Evolutionary conservation across 129 eudicot species (phyloP), one percentile per base, ranked within the genome.

Genomic region (Arctium minus): DNA sequence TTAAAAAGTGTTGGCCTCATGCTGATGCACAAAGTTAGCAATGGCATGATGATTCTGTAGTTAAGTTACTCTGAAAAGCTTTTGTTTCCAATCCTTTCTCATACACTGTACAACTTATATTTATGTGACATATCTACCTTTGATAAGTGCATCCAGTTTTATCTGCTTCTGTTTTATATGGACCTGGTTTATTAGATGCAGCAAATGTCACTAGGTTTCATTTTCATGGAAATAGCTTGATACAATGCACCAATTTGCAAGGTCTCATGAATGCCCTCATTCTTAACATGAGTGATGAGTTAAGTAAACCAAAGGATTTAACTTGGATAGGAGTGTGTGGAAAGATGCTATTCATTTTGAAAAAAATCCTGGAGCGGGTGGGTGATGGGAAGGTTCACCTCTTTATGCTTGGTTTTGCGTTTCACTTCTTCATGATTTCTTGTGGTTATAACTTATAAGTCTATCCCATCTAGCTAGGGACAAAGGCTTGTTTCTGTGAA

Each of bases 291-390:
- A 36, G 35, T 77, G 27, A 62, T 36, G 72, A 36, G 37, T 77
- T 35, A 72, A 13, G 46, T 77, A 77, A 30, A 77, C 81, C 72
- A 77, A 77, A 77, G 56, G 72, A 56, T 22, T 62, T 77, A 33
- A 77, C 22, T 12, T 31, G 42, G 50, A 18, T 77, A 4, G 22
- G 72, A 77, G 80, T 53, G 36, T 68, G 36, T 76, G 80, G 22
- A 62, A 35, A 18, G 56, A 53, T 62, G 36, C 72, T 62, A 62
- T 77, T 69, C 35, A 35, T 77, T 9, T 31, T 67, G 12, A 48
- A n/a, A 48, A 60, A 60, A 15, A 30, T 30, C 44, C 8, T 33
- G 80, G 72, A 35, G 17, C 15, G 46, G 80, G 22, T 36, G 68
- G 22, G 35, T 10, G n/a, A 77, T 62, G 22, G 36, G 56, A 62